Evolutionary conservation across 805 yeast genomes (phyloP).

Genomic region (Kuraishia capsulata): DNA sequence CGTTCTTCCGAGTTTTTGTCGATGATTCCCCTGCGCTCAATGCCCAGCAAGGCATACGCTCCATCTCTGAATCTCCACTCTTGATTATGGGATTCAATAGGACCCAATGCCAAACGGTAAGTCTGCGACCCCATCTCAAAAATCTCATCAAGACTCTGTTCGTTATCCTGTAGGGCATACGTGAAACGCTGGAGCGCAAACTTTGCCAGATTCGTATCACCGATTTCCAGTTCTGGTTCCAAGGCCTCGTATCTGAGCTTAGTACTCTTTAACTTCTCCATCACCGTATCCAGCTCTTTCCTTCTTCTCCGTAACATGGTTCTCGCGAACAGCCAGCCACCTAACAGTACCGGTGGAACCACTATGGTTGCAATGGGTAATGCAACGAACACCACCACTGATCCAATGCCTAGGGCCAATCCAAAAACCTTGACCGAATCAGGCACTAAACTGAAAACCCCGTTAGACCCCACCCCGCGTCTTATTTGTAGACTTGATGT

Average conservation of each 20-base stretch:
- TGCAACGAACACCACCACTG: conserved; percentile 21
- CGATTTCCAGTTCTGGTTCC: conserved; percentile 9
- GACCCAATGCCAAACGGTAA: conserved; percentile 1
- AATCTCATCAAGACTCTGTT: conserved; percentile 16
- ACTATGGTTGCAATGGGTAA: conserved; percentile 19
- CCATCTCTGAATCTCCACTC: background rate
- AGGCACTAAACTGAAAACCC: conserved; percentile 11
- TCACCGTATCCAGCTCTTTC: conserved; percentile 10
- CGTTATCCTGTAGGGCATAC: conserved; percentile 21
- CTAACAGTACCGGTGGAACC: conserved; percentile 21
- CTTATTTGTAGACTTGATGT: conserved; percentile 39
- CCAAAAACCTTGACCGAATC: conserved; percentile 18
- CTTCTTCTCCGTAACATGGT: conserved; percentile 7
- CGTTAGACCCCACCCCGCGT: background rate
- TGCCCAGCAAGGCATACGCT: background rate
- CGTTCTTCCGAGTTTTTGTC: background rate
- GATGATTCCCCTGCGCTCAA: background rate
- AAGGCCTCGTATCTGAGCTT: conserved; percentile 15
- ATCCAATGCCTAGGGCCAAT: conserved; percentile 15
- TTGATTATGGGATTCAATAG: background rate
- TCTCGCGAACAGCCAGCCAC: conserved; percentile 12
- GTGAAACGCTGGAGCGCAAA: conserved; percentile 19
- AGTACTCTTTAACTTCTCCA: conserved; percentile 16
- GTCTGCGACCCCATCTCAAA: conserved; percentile 8
- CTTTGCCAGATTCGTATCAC: conserved; percentile 18